A percentile compares a stretch with the other conserved stretches of the same genome.
phyloP scores from a whole-genome alignment of 2,329 filamentous ascomycete species.

The Venturia oleaginea region DNA sequence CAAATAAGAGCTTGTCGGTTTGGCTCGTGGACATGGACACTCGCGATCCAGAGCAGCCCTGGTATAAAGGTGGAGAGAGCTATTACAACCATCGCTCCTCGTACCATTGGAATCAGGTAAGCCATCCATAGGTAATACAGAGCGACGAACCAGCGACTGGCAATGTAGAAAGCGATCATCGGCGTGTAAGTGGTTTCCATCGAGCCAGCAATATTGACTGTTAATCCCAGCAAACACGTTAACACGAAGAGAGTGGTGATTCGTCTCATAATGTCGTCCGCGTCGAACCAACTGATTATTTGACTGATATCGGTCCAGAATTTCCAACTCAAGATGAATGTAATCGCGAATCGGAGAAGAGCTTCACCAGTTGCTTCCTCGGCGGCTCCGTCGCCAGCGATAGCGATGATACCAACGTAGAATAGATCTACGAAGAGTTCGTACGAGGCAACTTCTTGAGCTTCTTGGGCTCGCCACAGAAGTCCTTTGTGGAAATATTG shows the following conservation, averaged over 20 bases:
- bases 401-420: constrained; percentile 55
- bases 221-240: constrained; percentile 52
- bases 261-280: constrained; percentile 50
- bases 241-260: constrained; percentile 52
- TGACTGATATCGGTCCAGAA: constrained; percentile 53
- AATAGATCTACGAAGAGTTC: constrained; percentile 57
- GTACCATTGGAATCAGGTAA: constrained; percentile 48
- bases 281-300: constrained; percentile 53
- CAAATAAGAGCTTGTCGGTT: constrained; percentile 48
- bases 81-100: constrained; percentile 45
- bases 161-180: constrained; percentile 52
- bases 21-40: constrained; percentile 48
- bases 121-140: constrained; percentile 40
- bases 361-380: constrained; percentile 47
- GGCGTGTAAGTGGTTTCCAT: constrained; percentile 47
- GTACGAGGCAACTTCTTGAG: constrained; percentile 53
- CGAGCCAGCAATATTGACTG: constrained; percentile 52
- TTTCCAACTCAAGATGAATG: constrained; percentile 55
- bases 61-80: constrained; percentile 39
- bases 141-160: constrained; percentile 44
- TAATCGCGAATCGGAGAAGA: constrained; percentile 51
- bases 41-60: constrained; percentile 49
- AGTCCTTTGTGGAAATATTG: constrained; percentile 55
- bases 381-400: constrained; percentile 52
- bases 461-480: constrained; percentile 50